phyloP scores from a whole-genome alignment of 176 grass and related monocot species.

The Avena insularis region DNA sequence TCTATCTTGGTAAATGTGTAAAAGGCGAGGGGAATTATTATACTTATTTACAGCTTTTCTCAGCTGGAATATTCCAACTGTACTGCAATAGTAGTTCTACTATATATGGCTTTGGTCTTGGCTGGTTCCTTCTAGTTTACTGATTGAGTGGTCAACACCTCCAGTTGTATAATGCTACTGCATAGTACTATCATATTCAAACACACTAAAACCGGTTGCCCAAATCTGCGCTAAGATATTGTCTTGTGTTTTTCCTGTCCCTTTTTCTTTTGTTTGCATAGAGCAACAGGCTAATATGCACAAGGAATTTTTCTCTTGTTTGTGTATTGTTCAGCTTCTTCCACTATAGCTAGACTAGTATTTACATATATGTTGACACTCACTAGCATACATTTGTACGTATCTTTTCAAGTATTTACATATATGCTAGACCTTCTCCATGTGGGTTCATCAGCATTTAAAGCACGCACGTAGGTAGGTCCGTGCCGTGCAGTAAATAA shows the following conservation, averaged over 20 bases:
- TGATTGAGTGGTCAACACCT: slow-evolving; percentile 1
- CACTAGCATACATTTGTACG: too few species aligned
- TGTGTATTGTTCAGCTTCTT: too few species aligned
- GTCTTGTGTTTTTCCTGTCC: neutral
- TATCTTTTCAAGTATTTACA: neutral
- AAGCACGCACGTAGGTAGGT: neutral
- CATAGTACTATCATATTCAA: neutral
- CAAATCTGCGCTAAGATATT: neutral
- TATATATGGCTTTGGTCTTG: neutral
- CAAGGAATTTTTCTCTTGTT: neutral
- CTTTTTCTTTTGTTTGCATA: neutral
- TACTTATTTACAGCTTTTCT: neutral
- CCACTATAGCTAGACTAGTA: too few species aligned
- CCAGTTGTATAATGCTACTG: neutral
- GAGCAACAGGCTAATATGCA: neutral
- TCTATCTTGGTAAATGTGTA: slow-evolving; percentile 37
- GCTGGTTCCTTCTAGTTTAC: neutral
- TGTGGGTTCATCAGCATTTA: neutral
- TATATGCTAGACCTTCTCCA: too few species aligned
- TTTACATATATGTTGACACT: too few species aligned
- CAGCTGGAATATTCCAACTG: slow-evolving; percentile 44
- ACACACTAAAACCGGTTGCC: neutral
- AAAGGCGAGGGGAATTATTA: neutral
- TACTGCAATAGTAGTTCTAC: slow-evolving; percentile 31
- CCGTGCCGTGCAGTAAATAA: neutral